phyloP scores from a whole-genome alignment of 306 rosid species.

The Ziziphus jujuba region DNA sequence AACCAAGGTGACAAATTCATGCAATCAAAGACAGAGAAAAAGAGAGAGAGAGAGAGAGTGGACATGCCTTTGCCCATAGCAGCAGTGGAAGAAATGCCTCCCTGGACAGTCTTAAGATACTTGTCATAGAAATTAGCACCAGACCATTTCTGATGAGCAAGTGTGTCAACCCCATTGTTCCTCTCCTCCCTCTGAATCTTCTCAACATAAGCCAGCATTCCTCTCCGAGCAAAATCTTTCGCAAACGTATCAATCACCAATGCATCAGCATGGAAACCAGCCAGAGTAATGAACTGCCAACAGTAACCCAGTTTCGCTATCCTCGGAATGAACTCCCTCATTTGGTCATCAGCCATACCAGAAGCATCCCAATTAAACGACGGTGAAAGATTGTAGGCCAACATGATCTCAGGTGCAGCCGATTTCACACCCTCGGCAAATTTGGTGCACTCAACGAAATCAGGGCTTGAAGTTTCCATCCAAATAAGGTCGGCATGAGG shows the following conservation, averaged over 20 bases:
- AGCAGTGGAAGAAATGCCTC: conserved; percentile 91
- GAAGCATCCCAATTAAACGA: conserved; percentile 99
- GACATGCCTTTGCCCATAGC: conserved; percentile 96
- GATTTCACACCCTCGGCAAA: conserved; percentile 76
- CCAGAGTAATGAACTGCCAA: conserved; percentile 95
- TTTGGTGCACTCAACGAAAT: conserved; percentile 65
- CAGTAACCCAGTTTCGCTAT: conserved; percentile 80
- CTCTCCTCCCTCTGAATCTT: conserved; percentile 96
- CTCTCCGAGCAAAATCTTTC: conserved; percentile 71
- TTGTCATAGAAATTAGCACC: conserved; percentile 93
- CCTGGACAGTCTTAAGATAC: conserved; percentile 94
- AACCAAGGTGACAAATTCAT: too few species aligned
- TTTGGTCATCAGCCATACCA: conserved; percentile 76
- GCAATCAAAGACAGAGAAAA: too few species aligned
- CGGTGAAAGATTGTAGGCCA: conserved; percentile 89
- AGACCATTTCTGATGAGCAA: conserved; percentile 98
- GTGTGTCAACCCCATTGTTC: conserved; percentile 84
- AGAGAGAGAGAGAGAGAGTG: background rate
- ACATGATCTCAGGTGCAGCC: conserved; percentile 56
- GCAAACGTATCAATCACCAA: conserved; percentile 75
- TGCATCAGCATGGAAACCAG: conserved; percentile 85
- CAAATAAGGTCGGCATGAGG: conserved; percentile 79
- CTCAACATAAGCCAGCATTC: conserved; percentile 95
- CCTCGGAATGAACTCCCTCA: conserved; percentile 79
- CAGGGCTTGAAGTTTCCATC: conserved; percentile 88